These are phyloP conservation scores for Polychytrium aggregatum DNA, from an alignment of 192 early-diverging fungal genomes.

Conservation along the genomic window DNA sequence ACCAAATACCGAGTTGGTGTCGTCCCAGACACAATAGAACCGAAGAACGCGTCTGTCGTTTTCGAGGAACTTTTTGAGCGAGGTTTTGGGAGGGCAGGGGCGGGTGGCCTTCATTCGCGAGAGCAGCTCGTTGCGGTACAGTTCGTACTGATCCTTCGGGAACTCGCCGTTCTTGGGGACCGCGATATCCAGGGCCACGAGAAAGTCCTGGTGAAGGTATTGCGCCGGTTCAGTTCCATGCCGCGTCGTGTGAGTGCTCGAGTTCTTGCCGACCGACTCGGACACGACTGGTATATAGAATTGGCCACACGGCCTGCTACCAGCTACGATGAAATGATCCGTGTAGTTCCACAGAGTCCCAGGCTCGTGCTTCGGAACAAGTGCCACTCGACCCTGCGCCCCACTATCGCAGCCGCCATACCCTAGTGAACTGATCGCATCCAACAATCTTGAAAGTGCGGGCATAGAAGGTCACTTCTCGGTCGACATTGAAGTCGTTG, in stretches of 20 bases:
- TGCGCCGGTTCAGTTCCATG: no score
- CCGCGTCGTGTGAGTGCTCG: no score
- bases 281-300: no score
- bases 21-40: slow-evolving; percentile 57
- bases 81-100: slow-evolving; percentile 24
- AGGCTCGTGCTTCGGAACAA: no score
- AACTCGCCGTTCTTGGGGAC: slow-evolving; percentile 27
- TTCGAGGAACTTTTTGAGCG: slow-evolving; percentile 48
- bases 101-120: slow-evolving; percentile 39
- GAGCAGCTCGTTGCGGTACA: slow-evolving; percentile 26
- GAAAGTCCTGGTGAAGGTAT: no score
- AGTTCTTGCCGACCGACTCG: no score
- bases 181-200: background rate
- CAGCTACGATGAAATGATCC: no score
- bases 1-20: slow-evolving; percentile 40
- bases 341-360: no score
- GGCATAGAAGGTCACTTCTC: slow-evolving; percentile 43
- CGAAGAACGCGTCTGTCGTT: slow-evolving; percentile 49
- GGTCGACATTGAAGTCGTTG: slow-evolving; percentile 43
- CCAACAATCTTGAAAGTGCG: slow-evolving; percentile 50
- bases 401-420: no score
- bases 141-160: slow-evolving; percentile 41
- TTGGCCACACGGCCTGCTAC: no score
- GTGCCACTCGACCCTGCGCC: no score
- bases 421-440: slow-evolving; percentile 50